Evolutionary conservation across 495 filamentous ascomycete species (phyloP).

Genomic region (Xylaria telfairii): DNA sequence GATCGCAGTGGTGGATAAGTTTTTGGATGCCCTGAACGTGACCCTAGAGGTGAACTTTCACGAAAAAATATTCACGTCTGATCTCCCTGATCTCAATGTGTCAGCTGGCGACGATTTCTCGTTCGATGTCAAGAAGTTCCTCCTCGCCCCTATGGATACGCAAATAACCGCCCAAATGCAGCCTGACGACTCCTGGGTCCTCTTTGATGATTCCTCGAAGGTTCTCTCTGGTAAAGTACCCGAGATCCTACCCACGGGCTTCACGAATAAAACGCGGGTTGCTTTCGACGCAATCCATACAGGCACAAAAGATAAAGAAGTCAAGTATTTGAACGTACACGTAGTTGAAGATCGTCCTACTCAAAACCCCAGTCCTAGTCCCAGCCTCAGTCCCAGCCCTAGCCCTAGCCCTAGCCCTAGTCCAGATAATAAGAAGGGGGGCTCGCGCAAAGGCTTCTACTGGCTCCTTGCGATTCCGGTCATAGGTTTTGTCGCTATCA

Average conservation of each 20-base stretch:
- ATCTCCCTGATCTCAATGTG: slow-evolving; percentile 54
- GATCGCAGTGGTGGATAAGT: slow-evolving; percentile 67
- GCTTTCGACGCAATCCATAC: slow-evolving; percentile 58
- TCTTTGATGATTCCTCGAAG: slow-evolving; percentile 62
- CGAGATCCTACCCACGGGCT: slow-evolving; percentile 24
- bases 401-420: slow-evolving; percentile 20
- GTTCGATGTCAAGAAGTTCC: slow-evolving; percentile 64
- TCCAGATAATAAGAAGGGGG: slow-evolving; percentile 6
- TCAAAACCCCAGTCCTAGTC: slow-evolving; percentile 18
- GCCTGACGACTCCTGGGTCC: slow-evolving; percentile 67
- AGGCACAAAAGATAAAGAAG: slow-evolving; percentile 48
- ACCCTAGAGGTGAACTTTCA: slow-evolving; percentile 66
- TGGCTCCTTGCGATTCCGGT: slow-evolving; percentile 40
- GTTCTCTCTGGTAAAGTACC: slow-evolving; percentile 71
- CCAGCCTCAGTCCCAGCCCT: slow-evolving; percentile 29
- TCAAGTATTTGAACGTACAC: slow-evolving; percentile 57
- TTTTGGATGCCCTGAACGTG: slow-evolving; percentile 66
- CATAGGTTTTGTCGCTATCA: slow-evolving; percentile 25
- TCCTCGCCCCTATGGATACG: slow-evolving; percentile 59
- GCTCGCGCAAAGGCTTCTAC: slow-evolving; percentile 30
- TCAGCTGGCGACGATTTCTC: slow-evolving; percentile 68
- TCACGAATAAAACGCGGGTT: slow-evolving; percentile 49
- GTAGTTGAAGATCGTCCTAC: slow-evolving; percentile 39
- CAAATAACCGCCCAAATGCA: slow-evolving; percentile 61
- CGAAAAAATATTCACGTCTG: slow-evolving; percentile 45